Percentiles rank a stretch among this genome's conserved stretches.
These are phyloP conservation scores for Colletotrichum costaricense DNA, from an alignment of 2,329 filamentous ascomycete species.

Conservation along the genomic window DNA sequence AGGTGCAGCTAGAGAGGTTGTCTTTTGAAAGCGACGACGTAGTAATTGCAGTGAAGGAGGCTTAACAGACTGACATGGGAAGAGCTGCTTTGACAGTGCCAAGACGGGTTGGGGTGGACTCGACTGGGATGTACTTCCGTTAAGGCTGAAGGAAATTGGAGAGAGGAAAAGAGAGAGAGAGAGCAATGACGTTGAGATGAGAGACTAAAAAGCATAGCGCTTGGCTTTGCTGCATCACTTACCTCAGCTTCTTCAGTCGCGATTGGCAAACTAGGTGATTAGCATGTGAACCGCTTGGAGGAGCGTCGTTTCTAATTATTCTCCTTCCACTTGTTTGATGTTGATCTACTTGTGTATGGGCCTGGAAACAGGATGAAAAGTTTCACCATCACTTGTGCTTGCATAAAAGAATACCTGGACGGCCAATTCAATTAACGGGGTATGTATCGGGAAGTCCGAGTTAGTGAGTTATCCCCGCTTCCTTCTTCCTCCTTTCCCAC, in stretches of 20 bases:
- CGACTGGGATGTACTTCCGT: not conserved
- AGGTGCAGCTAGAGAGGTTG: not conserved
- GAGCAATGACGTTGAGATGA: constrained; percentile 34
- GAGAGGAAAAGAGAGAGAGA: not conserved
- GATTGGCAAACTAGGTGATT: not conserved
- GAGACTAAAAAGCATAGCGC: constrained; percentile 22
- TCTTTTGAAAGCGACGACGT: not conserved
- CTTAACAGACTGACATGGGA: not conserved
- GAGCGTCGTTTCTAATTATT: not conserved
- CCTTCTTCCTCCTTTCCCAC: not conserved
- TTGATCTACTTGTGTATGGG: not conserved
- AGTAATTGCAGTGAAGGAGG: not conserved
- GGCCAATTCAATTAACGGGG: not conserved
- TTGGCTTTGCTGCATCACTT: not conserved
- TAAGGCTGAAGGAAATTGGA: constrained; percentile 11
- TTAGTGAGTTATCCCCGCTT: not conserved
- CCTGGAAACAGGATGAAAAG: not conserved
- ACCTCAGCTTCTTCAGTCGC: constrained; percentile 1
- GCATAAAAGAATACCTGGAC: not conserved
- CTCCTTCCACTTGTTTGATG: not conserved
- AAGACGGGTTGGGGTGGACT: not conserved
- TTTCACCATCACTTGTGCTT: not conserved
- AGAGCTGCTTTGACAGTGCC: not conserved
- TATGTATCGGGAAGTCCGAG: not conserved
- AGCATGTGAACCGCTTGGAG: constrained; percentile 8